Evolutionary conservation across 2,329 filamentous ascomycete species (phyloP).

Genomic region (Chaetomium sp.): DNA sequence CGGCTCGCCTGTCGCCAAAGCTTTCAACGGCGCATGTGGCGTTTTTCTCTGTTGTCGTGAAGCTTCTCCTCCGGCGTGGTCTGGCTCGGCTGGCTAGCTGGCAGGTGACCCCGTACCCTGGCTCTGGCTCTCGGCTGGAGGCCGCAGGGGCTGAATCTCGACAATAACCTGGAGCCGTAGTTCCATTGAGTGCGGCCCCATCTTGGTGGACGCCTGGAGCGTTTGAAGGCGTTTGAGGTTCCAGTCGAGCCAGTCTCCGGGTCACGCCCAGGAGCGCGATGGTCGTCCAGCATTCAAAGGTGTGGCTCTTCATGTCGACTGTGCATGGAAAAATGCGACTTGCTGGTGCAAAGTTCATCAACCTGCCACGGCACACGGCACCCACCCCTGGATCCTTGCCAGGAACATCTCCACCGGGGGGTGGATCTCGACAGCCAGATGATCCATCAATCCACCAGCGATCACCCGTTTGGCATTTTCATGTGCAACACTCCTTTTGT

Average conservation of each 20-base stretch:
- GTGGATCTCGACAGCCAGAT: slow-evolving; percentile 5
- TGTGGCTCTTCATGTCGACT: slow-evolving; percentile 3
- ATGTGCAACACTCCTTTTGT: too few species aligned
- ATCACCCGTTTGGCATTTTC: slow-evolving; percentile 1
- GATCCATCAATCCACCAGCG: neutral
- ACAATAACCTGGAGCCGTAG: neutral
- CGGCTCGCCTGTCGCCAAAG: slow-evolving; percentile 3
- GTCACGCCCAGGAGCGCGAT: slow-evolving; percentile 2
- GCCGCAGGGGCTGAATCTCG: too few species aligned
- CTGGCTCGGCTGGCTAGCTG: neutral
- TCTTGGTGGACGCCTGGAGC: neutral
- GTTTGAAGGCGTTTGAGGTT: slow-evolving; percentile 1
- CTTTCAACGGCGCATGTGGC: slow-evolving; percentile 11
- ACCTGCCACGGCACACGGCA: slow-evolving; percentile 11
- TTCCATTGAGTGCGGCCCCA: neutral
- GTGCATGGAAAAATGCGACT: slow-evolving; percentile 14
- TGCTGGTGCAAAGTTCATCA: slow-evolving; percentile 7
- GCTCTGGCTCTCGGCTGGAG: slow-evolving; percentile 3
- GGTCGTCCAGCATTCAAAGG: neutral
- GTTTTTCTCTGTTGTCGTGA: neutral
- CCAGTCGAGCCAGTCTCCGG: slow-evolving; percentile 5
- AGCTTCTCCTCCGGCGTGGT: too few species aligned
- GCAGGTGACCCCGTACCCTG: neutral
- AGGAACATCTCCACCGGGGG: neutral
- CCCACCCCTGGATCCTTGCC: slow-evolving; percentile 2